Percentiles rank a stretch among this genome's conserved stretches.
Conservation (phyloP, 208 protist species). For the Acanthamoeba healyi region DNA sequence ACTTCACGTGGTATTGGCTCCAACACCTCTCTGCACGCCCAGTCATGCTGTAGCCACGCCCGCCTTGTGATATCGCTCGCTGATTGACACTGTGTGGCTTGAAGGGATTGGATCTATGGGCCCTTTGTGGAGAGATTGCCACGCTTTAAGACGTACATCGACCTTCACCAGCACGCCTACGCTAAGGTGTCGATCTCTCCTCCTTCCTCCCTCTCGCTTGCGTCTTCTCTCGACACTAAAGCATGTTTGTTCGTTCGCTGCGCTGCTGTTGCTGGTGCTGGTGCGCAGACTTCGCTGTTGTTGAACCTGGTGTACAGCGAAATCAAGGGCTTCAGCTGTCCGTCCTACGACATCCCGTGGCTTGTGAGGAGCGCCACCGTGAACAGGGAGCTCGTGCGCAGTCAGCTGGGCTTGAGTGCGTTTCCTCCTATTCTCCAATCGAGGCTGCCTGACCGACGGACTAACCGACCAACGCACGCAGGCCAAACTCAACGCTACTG, state of each 20-base stretch:
- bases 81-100: not conserved
- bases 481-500: constrained; percentile 14
- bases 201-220: not conserved
- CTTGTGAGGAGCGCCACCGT: not conserved
- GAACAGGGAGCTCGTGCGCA: not conserved
- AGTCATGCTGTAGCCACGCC: not conserved
- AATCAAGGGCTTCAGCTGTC: not conserved
- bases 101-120: constrained; percentile 20
- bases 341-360: constrained; percentile 28
- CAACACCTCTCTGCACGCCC: not conserved
- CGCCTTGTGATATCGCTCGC: too few relatives aligned
- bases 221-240: too few relatives aligned
- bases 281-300: not conserved
- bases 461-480: too few relatives aligned
- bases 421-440: too few relatives aligned
- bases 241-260: too few relatives aligned
- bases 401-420: not conserved
- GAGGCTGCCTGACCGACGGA: too few relatives aligned
- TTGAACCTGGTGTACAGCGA: constrained; percentile 26
- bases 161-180: not conserved
- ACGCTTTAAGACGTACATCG: constrained; percentile 23
- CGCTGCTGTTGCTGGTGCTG: not conserved
- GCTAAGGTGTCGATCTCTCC: not conserved
- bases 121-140: constrained; percentile 4
- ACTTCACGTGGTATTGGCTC: constrained; percentile 3